Evolutionary conservation across 805 yeast genomes (phyloP), one percentile per base, ranked within the genome.

Genomic region (Scheffersomyces stipitis): DNA sequence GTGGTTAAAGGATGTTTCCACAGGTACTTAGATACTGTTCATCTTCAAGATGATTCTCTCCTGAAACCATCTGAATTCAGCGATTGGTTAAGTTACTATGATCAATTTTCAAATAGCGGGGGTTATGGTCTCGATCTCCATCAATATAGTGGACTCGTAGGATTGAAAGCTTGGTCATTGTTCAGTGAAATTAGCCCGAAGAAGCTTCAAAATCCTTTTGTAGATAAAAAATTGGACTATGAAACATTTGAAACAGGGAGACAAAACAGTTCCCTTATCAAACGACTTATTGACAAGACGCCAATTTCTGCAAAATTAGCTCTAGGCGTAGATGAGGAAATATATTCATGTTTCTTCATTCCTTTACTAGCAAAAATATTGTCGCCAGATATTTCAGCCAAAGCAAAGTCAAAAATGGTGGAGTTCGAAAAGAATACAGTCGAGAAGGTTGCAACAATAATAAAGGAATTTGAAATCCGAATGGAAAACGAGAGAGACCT

Each of bases 51-150:
- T 46, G 81, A 77, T 37, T 67, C 79, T 31, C 60, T 86, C 18
- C 46, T 46, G 6, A 82, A 81, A 45, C 84, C 95, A 0, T 58
- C 75, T 10, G 64, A 58, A 17, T 63, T 88, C 6, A 75, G 85
- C 28, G 93, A 86, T 44, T 90, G 96, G 96, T 54, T 86, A 18
- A 74, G 62, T 46, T 86, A 84, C 54, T 76, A 81, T 44, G 97
- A 90, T 54, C 32, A 62, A n/a, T 58, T 83, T 54, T 58, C 51
- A 3, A 37, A 60, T 26, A 44, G 42, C 9, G 62, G 62, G 29
- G 63, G 67, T 1, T 65, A 65, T 32, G 70, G 69, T 40, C 69
- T 70, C 3, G 78, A 74, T 15, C 49, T 80, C 33, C 62, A 70
- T 17, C 64, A 75, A 15, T 89, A 86, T 50, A 66, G 74, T 4